Evolutionary conservation across 2,329 filamentous ascomycete genomes (phyloP).

Genomic region (Fusarium pseudonygamai): DNA sequence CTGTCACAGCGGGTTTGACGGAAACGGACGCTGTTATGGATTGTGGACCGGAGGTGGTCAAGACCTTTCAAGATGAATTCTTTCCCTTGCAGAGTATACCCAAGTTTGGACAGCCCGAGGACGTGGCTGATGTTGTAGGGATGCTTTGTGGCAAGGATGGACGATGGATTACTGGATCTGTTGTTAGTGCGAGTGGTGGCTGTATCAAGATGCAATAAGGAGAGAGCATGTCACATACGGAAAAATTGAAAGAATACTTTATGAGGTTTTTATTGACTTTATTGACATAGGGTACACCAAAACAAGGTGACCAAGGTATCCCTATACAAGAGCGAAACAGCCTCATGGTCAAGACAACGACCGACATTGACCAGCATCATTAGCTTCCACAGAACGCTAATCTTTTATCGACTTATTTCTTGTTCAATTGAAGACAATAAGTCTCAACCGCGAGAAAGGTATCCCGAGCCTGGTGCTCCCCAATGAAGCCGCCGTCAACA

Average conservation of each 20-base stretch:
- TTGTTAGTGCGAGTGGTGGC: conserved; percentile 49
- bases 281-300: background rate
- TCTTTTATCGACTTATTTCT: fast-evolving
- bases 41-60: conserved; percentile 45
- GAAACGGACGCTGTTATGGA: conserved; percentile 48
- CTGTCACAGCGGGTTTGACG: conserved; percentile 46
- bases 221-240: fast-evolving
- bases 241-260: fast-evolving
- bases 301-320: too few species aligned
- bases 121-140: conserved; percentile 49
- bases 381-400: background rate
- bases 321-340: background rate
- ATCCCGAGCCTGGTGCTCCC: background rate
- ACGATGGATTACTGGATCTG: conserved; percentile 50
- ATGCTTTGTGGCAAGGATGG: conserved; percentile 47
- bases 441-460: background rate
- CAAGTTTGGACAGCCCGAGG: conserved; percentile 47
- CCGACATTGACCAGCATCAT: background rate
- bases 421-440: background rate
- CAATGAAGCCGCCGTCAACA: background rate
- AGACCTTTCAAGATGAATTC: conserved; percentile 47
- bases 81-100: conserved; percentile 47
- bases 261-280: background rate
- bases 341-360: too few species aligned
- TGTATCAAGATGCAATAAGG: conserved; percentile 46